Conservation (phyloP, 257 asterid species). For the Ligustrum vulgare region DNA sequence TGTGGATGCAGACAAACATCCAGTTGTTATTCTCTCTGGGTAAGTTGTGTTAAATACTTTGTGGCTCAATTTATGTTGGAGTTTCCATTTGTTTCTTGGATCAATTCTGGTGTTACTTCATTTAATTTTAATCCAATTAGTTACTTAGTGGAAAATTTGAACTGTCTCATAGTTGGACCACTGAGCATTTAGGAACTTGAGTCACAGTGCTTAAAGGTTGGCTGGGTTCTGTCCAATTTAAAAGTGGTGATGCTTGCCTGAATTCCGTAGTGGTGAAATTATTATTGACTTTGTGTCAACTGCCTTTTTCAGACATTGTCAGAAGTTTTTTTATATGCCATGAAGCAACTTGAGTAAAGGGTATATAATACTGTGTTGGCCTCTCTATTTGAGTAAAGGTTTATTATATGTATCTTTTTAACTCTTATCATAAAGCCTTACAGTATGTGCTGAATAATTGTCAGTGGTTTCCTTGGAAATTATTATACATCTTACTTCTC, state of each 20-base stretch:
- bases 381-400: background rate
- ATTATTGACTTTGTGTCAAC: background rate
- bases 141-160: conserved; percentile 1
- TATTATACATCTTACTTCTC: background rate
- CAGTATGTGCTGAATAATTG: background rate
- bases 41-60: conserved; percentile 28
- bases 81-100: conserved; percentile 1
- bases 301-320: background rate
- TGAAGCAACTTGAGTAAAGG: background rate
- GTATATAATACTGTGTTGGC: background rate
- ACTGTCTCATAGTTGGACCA: background rate
- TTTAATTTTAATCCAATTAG: background rate
- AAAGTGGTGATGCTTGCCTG: background rate
- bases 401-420: too few species aligned
- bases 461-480: background rate
- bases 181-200: conserved; percentile 4
- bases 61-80: background rate
- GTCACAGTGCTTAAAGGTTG: background rate
- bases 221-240: background rate
- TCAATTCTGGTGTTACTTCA: background rate
- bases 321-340: background rate
- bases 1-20: conserved; percentile 79
- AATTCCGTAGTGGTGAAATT: background rate
- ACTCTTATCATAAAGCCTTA: background rate
- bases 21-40: conserved; percentile 81